Conservation (phyloP, 345 rosid species). For the Acer campestre region DNA sequence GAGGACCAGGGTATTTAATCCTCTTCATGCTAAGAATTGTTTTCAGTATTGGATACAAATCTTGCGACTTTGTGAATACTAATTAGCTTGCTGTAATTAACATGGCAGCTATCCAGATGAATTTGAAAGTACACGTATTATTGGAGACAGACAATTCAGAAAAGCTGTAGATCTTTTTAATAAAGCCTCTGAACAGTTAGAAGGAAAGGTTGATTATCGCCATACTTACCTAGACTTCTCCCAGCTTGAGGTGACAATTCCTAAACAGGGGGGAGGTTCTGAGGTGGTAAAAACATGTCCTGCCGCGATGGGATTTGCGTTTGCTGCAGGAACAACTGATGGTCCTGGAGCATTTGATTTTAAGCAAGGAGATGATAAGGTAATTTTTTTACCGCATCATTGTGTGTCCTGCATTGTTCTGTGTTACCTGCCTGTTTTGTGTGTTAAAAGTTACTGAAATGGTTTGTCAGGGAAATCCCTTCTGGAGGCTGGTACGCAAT, state of each 20-base stretch:
- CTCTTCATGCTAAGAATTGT: constrained; percentile 6
- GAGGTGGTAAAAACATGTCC: constrained; percentile 87
- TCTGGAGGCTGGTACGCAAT: constrained; percentile 85
- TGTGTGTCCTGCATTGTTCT: constrained; percentile 1
- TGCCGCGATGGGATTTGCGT: constrained; percentile 96
- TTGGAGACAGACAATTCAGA: constrained; percentile 91
- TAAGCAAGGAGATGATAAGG: constrained; percentile 93
- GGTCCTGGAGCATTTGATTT: constrained; percentile 99
- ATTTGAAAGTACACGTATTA: constrained; percentile 90
- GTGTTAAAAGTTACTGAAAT: neutral
- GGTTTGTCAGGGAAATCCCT: constrained; percentile 76
- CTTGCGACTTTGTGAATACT: constrained; percentile 16
- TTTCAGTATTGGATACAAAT: neutral
- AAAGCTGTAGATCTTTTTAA: constrained; percentile 82
- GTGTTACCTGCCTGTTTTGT: constrained; percentile 20
- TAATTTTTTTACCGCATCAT: constrained; percentile 25
- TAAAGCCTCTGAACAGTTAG: constrained; percentile 75
- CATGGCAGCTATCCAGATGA: constrained; percentile 84
- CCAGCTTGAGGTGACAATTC: constrained; percentile 74
- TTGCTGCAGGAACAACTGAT: constrained; percentile 99
- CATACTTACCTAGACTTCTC: constrained; percentile 83
- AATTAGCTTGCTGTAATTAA: constrained; percentile 18
- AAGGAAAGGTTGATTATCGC: constrained; percentile 79
- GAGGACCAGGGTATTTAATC: constrained; percentile 88
- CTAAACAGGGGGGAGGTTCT: constrained; percentile 62